Percentiles rank a stretch among this genome's conserved stretches.
These are phyloP conservation scores for Leccinum longicurvipes DNA, from an alignment of 768 basidiomycete species.

Conservation along the genomic window DNA sequence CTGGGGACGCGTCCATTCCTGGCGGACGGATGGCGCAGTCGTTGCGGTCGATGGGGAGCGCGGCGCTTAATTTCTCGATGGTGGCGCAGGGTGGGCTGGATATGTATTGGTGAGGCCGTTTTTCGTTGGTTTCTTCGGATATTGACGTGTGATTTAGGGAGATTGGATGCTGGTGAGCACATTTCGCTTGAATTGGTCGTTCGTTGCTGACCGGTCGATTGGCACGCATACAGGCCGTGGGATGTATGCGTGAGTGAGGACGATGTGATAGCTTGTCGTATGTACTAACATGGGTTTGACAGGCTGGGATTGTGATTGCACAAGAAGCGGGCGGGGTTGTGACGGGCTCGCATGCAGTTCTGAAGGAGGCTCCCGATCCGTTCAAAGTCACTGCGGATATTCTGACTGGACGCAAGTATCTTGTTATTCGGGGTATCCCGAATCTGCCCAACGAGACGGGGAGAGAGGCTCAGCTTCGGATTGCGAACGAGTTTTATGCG, in stretches of 20 bases:
- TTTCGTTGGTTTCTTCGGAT: not conserved
- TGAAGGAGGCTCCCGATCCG: constrained; percentile 46
- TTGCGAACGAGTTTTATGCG: constrained; percentile 85
- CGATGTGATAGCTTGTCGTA: not conserved
- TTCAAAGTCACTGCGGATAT: constrained; percentile 68
- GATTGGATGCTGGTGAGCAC: constrained; percentile 66
- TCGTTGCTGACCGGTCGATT: not conserved
- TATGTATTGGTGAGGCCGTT: constrained; percentile 67
- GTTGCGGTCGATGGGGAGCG: constrained; percentile 78
- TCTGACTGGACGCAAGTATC: constrained; percentile 74
- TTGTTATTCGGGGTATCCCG: constrained; percentile 70
- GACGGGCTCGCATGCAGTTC: constrained; percentile 60
- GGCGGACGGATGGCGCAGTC: constrained; percentile 86
- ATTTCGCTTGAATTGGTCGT: not conserved
- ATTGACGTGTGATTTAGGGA: constrained; percentile 47
- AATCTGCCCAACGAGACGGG: constrained; percentile 63
- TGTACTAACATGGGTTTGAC: not conserved
- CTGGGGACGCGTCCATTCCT: constrained; percentile 62
- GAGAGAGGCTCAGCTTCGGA: constrained; percentile 67
- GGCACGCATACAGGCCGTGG: constrained; percentile 56
- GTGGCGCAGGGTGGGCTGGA: constrained; percentile 90
- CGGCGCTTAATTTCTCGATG: constrained; percentile 76
- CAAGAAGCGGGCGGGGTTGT: constrained; percentile 84
- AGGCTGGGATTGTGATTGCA: constrained; percentile 88
- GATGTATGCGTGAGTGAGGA: constrained; percentile 65